Evolutionary conservation across 139 green algal species (phyloP).

Genomic region (Yamagishiella unicocca): DNA sequence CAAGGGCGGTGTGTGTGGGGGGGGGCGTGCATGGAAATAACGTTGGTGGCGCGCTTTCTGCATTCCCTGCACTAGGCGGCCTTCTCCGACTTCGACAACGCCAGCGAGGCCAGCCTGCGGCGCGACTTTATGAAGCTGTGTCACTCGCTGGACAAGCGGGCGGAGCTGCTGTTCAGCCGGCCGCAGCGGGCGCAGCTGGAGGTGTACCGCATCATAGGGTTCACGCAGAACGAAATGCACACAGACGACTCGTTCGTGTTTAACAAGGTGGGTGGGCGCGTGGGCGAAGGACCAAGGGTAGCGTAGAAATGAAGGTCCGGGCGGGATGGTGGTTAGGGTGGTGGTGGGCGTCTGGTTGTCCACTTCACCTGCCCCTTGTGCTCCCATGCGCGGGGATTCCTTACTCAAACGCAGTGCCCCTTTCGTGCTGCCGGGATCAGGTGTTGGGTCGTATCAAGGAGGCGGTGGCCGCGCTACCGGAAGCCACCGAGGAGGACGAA

Average conservation of each 20-base stretch:
- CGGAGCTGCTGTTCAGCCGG: constrained; percentile 47
- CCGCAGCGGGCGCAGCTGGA: constrained; percentile 44
- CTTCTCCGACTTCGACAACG: constrained; percentile 37
- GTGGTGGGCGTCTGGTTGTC: too few relatives aligned
- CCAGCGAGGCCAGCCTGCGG: constrained; percentile 34
- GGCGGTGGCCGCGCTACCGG: constrained; percentile 43
- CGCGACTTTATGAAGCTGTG: constrained; percentile 69
- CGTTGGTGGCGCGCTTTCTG: too few relatives aligned
- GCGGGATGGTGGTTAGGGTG: too few relatives aligned
- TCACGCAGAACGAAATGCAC: constrained; percentile 45
- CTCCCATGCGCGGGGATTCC: neutral
- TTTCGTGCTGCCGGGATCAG: neutral
- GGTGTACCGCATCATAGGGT: constrained; percentile 45
- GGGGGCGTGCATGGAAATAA: too few relatives aligned
- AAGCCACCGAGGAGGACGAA: constrained; percentile 24
- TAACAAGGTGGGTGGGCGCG: constrained; percentile 42
- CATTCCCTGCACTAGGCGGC: neutral
- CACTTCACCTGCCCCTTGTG: too few relatives aligned
- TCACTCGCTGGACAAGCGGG: constrained; percentile 14
- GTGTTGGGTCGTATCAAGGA: constrained; percentile 47
- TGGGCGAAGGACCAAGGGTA: too few relatives aligned
- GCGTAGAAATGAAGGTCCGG: too few relatives aligned
- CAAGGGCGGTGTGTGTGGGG: too few relatives aligned
- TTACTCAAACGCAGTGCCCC: neutral
- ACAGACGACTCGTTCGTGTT: constrained; percentile 41